phyloP scores from a whole-genome alignment of 148 eudicot genomes.

The Rhododendron williamsianum region DNA sequence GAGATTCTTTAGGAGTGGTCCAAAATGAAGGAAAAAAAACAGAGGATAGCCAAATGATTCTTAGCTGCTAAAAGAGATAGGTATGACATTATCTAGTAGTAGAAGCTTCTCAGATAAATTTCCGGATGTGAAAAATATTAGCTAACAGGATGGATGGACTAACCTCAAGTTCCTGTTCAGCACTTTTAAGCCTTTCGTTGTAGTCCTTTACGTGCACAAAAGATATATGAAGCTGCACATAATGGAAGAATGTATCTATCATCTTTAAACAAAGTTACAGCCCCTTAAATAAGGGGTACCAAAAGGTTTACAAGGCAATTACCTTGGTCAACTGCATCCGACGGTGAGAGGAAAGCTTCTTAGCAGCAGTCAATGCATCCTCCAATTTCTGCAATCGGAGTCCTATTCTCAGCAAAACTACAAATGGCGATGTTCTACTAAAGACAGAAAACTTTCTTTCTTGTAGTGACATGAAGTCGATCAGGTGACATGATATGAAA shows the following conservation, averaged over 20 bases:
- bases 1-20: not conserved
- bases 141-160: slow-evolving; percentile 13
- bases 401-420: slow-evolving; percentile 1
- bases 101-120: not conserved
- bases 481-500: slow-evolving; percentile 3
- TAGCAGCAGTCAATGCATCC: slow-evolving; percentile 56
- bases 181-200: slow-evolving; percentile 57
- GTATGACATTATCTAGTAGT: not conserved
- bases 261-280: not conserved
- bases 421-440: not conserved
- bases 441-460: not conserved
- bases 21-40: not conserved
- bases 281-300: not conserved
- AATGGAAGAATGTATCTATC: slow-evolving; percentile 10
- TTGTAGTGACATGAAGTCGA: not conserved
- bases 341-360: slow-evolving; percentile 43
- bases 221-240: slow-evolving; percentile 55
- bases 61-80: not conserved
- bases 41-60: not conserved
- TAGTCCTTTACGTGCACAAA: slow-evolving; percentile 55
- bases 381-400: slow-evolving; percentile 53
- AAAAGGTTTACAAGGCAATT: slow-evolving; percentile 9
- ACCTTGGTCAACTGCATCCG: slow-evolving; percentile 63
- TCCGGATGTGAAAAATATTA: not conserved
- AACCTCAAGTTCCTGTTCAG: slow-evolving; percentile 81